A percentile compares a stretch with the other conserved stretches of the same genome.
Evolutionary conservation across 768 basidiomycete genomes (phyloP).

Genomic region (Rhodosporidiobolus odoratus): DNA sequence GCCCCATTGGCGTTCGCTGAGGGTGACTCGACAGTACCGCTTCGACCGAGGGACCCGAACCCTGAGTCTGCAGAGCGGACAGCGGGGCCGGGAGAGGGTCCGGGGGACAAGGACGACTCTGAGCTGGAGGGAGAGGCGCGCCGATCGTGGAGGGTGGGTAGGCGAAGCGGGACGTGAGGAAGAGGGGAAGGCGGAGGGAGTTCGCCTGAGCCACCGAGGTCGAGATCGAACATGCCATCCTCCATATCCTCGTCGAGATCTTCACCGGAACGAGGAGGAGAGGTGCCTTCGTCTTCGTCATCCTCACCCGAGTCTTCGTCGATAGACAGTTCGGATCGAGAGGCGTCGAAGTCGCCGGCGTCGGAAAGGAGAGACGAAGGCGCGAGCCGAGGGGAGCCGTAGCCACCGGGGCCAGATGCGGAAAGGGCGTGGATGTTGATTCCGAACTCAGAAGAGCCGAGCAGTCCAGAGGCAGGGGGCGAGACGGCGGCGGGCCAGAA

Average conservation of each 20-base stretch:
- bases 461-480: conserved; percentile 41
- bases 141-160: neutral
- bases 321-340: conserved; percentile 21
- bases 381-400: conserved; percentile 27
- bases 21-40: neutral
- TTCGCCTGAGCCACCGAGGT: conserved; percentile 26
- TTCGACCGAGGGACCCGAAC: conserved; percentile 13
- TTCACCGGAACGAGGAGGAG: conserved; percentile 16
- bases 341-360: conserved; percentile 27
- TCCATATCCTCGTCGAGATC: conserved; percentile 31
- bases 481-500: conserved; percentile 56
- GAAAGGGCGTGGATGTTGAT: conserved; percentile 38
- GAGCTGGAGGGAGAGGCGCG: conserved; percentile 16
- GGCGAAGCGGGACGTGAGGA: conserved; percentile 12
- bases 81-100: neutral
- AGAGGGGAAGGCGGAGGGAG: conserved; percentile 16
- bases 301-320: conserved; percentile 26
- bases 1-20: neutral
- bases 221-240: conserved; percentile 41
- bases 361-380: conserved; percentile 33
- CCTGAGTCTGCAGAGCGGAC: conserved; percentile 20
- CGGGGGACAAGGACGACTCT: conserved; percentile 2
- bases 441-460: conserved; percentile 40
- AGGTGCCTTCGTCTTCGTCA: conserved; percentile 26
- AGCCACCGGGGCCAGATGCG: conserved; percentile 18